Evolutionary conservation across 352 stramenopile species (phyloP), one percentile per base, ranked within the genome.

Genomic region (Plasmopara muralis): DNA sequence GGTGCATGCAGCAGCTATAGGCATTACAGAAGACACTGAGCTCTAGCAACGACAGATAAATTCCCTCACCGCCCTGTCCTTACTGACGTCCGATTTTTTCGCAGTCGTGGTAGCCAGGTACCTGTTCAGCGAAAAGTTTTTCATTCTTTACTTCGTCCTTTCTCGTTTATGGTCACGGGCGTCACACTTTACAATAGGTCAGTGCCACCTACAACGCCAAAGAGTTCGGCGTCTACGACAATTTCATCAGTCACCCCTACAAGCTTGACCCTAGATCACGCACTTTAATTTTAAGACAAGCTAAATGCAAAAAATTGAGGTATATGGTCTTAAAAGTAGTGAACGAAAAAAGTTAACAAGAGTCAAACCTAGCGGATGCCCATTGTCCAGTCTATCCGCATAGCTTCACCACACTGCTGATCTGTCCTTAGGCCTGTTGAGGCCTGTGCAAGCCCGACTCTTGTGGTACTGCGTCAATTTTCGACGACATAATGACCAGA

Each of bases 61-160:
- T 52, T 87, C 87, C 54, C 72, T 87, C 47, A 79, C 85, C 29
- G 74, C 77, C 73, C 66, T 99, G 40, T 98, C 88, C 9, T 64
- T 99, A 49, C 89, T 99, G 59, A 96, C 93, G 14, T 96, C 91
- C 44, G 95, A 98, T 64, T 83, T 98, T 35, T 99, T 97, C 70
- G 91, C 92, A 0, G 89, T 98, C 43, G 67, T 95, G 20, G 79
- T 74, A 4, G 72, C 66, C 93, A 64, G 95, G 93, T 87, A 87
- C 72, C 48, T 96, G 68, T 85, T 83, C 96, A 51, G 83, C 42
- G 66, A 94, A 48, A 54, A 78, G 31, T 68, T 96, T 35, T 80
- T 60, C 47, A 72, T 56, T 45, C 66, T 95, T 30, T 96, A 97
- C 70, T 96, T 93, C 57, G 47, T 95, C n/a, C 85, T 12, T 86